These are phyloP conservation scores for Aspergillus quadricinctus DNA, from an alignment of 2,329 filamentous ascomycete genomes.

Conservation along the genomic window DNA sequence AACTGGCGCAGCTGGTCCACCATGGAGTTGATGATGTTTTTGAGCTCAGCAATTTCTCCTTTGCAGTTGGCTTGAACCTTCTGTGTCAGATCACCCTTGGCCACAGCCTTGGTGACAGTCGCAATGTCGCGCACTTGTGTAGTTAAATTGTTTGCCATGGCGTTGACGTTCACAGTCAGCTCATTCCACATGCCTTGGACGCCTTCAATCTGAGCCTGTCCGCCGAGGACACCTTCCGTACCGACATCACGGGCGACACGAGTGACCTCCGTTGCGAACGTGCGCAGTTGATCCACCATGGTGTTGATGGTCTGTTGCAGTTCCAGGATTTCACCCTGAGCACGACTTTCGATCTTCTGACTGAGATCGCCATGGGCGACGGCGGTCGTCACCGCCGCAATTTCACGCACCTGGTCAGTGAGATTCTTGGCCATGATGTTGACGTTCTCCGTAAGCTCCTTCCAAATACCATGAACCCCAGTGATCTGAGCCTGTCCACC, in stretches of 20 bases:
- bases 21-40: conserved; percentile 99
- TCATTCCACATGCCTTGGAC: conserved; percentile 89
- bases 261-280: conserved; percentile 79
- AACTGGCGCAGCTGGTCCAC: conserved; percentile 97
- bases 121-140: conserved; percentile 95
- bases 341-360: conserved; percentile 77
- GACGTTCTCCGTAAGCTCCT: conserved; percentile 87
- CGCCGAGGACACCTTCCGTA: conserved; percentile 76
- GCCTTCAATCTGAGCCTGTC: conserved; percentile 76
- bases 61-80: conserved; percentile 91
- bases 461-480: conserved; percentile 95
- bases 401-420: conserved; percentile 79
- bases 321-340: conserved; percentile 76
- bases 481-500: conserved; percentile 91
- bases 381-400: conserved; percentile 77
- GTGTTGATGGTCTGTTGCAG: conserved; percentile 84
- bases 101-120: conserved; percentile 64
- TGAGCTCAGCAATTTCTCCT: conserved; percentile 89
- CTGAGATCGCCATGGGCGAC: conserved; percentile 79
- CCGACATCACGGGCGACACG: conserved; percentile 79
- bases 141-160: conserved; percentile 82
- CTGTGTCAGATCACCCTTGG: conserved; percentile 85
- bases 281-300: conserved; percentile 81
- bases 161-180: conserved; percentile 78
- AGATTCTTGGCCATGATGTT: conserved; percentile 82